Conservation (phyloP, 306 rosid genomes). For the Crotalaria pallida region DNA sequence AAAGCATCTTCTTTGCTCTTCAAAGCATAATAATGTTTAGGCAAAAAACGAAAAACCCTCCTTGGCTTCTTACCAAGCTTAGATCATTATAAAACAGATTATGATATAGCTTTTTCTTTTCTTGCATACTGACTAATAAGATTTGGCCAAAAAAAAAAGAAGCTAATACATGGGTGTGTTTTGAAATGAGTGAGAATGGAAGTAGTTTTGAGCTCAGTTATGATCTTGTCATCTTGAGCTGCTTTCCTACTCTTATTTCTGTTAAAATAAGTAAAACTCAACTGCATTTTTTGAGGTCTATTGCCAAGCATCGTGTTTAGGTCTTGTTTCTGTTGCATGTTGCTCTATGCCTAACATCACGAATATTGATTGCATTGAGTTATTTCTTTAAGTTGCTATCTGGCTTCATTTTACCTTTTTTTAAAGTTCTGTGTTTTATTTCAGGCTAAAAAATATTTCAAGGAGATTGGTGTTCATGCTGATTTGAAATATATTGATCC, state of each 20-base stretch:
- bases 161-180: background rate
- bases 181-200: background rate
- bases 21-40: background rate
- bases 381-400: background rate
- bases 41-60: background rate
- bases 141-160: background rate
- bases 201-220: background rate
- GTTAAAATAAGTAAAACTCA: background rate
- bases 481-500: conserved; percentile 96
- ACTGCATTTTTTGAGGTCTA: background rate
- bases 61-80: no score
- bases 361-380: conserved; percentile 1
- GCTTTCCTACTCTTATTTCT: background rate
- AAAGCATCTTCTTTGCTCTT: background rate
- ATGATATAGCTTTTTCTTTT: background rate
- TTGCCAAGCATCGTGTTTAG: background rate
- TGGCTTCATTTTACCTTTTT: background rate
- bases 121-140: background rate
- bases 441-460: conserved; percentile 69
- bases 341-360: background rate
- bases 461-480: conserved; percentile 61
- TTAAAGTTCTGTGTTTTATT: conserved; percentile 9
- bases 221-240: background rate
- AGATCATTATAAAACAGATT: background rate
- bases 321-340: background rate